Conservation (phyloP, 2,329 filamentous ascomycete species). For the Paecilomyces sp. region DNA sequence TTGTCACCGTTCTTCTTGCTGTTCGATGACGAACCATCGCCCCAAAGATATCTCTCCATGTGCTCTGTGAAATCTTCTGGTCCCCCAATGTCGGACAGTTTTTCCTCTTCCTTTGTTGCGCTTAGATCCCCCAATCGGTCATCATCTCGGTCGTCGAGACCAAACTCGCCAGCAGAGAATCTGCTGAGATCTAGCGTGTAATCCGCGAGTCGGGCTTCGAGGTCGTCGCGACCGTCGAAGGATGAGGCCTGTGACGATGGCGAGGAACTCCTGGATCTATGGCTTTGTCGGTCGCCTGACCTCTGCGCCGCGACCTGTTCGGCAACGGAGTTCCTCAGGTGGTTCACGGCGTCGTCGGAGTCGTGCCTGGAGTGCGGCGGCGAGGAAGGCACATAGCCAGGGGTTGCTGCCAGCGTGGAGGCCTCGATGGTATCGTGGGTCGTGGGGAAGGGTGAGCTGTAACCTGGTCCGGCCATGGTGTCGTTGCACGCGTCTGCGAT, state of each 20-base stretch:
- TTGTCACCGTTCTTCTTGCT: constrained; percentile 9
- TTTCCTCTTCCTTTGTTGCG: constrained; percentile 17
- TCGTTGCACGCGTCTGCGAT: constrained; percentile 8
- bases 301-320: neutral
- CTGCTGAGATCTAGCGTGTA: constrained; percentile 34
- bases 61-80: constrained; percentile 38
- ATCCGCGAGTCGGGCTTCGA: constrained; percentile 33
- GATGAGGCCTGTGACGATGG: neutral
- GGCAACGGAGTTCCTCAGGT: neutral
- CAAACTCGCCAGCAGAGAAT: constrained; percentile 21
- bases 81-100: constrained; percentile 31
- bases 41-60: constrained; percentile 32
- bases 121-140: constrained; percentile 18
- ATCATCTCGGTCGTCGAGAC: constrained; percentile 15
- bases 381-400: constrained; percentile 29
- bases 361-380: constrained; percentile 16
- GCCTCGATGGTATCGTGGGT: constrained; percentile 36
- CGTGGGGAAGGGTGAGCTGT: constrained; percentile 30
- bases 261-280: neutral
- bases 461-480: constrained; percentile 31
- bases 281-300: neutral
- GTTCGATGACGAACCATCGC: constrained; percentile 13
- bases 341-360: neutral
- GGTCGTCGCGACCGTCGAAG: constrained; percentile 10
- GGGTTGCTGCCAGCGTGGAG: constrained; percentile 29